These are phyloP conservation scores for Chaetomiaceae sp. DNA, from an alignment of 2,329 filamentous ascomycete species.

Conservation along the genomic window DNA sequence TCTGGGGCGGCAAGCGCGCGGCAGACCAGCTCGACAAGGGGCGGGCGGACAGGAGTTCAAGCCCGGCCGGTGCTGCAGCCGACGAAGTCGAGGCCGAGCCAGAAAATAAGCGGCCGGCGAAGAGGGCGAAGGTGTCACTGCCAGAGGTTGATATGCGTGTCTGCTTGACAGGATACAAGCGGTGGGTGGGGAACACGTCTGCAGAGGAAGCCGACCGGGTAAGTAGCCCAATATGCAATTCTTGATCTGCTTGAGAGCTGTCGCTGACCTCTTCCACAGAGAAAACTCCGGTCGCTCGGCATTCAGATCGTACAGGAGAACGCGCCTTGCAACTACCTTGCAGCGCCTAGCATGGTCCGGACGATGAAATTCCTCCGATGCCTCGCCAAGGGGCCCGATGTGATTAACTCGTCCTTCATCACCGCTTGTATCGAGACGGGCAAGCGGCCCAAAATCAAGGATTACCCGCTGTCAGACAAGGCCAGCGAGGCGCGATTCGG, in stretches of 20 bases:
- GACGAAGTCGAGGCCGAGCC: slow-evolving; percentile 43
- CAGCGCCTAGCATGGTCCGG: slow-evolving; percentile 79
- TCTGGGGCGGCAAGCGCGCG: slow-evolving; percentile 61
- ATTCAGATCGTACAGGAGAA: slow-evolving; percentile 75
- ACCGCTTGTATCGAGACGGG: slow-evolving; percentile 69
- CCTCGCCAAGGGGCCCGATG: slow-evolving; percentile 71
- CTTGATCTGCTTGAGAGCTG: neutral
- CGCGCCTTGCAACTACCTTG: slow-evolving; percentile 75
- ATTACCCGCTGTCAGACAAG: slow-evolving; percentile 66
- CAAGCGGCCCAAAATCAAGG: slow-evolving; percentile 57
- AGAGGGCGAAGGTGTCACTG: slow-evolving; percentile 58
- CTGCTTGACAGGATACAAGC: slow-evolving; percentile 76
- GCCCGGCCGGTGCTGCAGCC: slow-evolving; percentile 30
- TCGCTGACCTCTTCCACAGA: slow-evolving; percentile 45
- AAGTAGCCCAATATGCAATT: slow-evolving; percentile 34
- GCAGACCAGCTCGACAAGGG: slow-evolving; percentile 55
- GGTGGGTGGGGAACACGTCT: slow-evolving; percentile 69
- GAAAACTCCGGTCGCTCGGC: slow-evolving; percentile 75
- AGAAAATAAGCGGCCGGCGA: slow-evolving; percentile 49
- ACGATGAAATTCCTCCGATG: slow-evolving; percentile 93
- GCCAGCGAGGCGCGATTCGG: slow-evolving; percentile 68
- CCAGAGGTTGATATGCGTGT: slow-evolving; percentile 69
- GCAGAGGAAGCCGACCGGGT: slow-evolving; percentile 80
- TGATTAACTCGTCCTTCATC: slow-evolving; percentile 75
- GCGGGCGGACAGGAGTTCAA: slow-evolving; percentile 36